A percentile compares a stretch with the other conserved stretches of the same genome.
These are phyloP conservation scores for Rhizopogon parksii DNA, from an alignment of 1,284 basidiomycete species.

Conservation along the genomic window DNA sequence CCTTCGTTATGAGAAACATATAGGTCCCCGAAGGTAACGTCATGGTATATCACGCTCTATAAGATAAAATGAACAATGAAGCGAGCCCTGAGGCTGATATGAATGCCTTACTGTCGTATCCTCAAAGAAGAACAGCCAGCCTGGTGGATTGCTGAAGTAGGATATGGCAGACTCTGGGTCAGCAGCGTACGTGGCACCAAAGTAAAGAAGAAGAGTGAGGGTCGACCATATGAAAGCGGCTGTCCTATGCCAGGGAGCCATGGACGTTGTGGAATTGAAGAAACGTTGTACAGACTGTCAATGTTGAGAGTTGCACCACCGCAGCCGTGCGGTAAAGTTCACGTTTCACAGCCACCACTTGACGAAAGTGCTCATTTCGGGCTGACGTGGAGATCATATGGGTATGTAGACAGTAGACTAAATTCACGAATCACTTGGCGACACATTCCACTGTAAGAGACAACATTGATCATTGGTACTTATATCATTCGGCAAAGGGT, in stretches of 20 bases:
- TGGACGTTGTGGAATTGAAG: conserved; percentile 15
- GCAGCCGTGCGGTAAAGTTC: not conserved
- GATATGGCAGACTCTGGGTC: conserved; percentile 37
- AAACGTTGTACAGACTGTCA: not conserved
- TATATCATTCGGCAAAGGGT: no score
- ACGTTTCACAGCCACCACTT: not conserved
- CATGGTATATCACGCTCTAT: conserved; percentile 80
- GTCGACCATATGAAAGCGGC: conserved; percentile 29
- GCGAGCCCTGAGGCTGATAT: not conserved
- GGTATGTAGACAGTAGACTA: no score
- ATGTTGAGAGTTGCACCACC: not conserved
- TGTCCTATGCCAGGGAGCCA: conserved; percentile 33
- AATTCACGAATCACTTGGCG: conserved; percentile 91
- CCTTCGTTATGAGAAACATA: conserved; percentile 89
- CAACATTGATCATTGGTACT: conserved; percentile 39
- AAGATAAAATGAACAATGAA: conserved; percentile 1
- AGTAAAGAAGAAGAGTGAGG: conserved; percentile 21
- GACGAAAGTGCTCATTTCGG: no score
- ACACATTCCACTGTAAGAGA: conserved; percentile 81
- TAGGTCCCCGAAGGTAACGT: conserved; percentile 61
- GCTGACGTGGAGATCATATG: no score
- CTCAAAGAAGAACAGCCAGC: conserved; percentile 87
- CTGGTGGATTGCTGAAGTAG: conserved; percentile 69
- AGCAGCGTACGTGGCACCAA: conserved; percentile 30
- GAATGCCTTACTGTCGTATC: conserved; percentile 63